phyloP scores from a whole-genome alignment of 768 basidiomycete species.

The Brasilioporus rufonigricans region DNA sequence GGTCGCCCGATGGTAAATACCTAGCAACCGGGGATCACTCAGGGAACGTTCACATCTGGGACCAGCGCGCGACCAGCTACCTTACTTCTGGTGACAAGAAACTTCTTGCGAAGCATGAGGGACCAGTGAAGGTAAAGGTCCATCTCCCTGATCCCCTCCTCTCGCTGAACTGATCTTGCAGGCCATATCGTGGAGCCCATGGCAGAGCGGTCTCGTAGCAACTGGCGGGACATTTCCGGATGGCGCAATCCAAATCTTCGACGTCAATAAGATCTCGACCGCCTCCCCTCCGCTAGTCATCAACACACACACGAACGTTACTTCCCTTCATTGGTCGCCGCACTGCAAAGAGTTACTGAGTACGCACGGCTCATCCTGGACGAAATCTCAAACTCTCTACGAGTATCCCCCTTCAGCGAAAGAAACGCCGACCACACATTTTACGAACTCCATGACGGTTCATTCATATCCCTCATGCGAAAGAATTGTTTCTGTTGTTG shows the following conservation, averaged over 20 bases:
- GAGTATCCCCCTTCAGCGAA: constrained; percentile 20
- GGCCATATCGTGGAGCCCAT: constrained; percentile 76
- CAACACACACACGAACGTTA: constrained; percentile 48
- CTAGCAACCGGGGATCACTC: constrained; percentile 41
- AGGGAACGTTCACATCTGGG: constrained; percentile 45
- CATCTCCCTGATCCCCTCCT: neutral
- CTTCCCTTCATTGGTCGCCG: constrained; percentile 65
- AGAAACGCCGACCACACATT: constrained; percentile 23
- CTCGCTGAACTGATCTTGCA: constrained; percentile 23
- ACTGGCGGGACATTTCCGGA: constrained; percentile 66
- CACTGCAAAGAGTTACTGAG: constrained; percentile 85
- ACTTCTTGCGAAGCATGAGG: constrained; percentile 42
- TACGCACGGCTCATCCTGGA: constrained; percentile 55
- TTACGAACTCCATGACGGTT: constrained; percentile 45
- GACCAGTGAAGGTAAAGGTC: constrained; percentile 41
- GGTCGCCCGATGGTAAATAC: constrained; percentile 39
- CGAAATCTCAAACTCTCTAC: constrained; percentile 17
- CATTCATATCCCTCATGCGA: constrained; percentile 53
- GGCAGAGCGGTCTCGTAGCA: constrained; percentile 66
- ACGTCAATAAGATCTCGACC: constrained; percentile 38
- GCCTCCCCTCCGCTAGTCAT: constrained; percentile 48
- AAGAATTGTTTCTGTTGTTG: constrained; percentile 51
- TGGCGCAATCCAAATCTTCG: constrained; percentile 55
- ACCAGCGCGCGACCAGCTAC: constrained; percentile 34
- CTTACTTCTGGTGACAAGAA: constrained; percentile 33